phyloP scores from a whole-genome alignment of 1,284 basidiomycete species.

The Apiotrichum laibachii region DNA sequence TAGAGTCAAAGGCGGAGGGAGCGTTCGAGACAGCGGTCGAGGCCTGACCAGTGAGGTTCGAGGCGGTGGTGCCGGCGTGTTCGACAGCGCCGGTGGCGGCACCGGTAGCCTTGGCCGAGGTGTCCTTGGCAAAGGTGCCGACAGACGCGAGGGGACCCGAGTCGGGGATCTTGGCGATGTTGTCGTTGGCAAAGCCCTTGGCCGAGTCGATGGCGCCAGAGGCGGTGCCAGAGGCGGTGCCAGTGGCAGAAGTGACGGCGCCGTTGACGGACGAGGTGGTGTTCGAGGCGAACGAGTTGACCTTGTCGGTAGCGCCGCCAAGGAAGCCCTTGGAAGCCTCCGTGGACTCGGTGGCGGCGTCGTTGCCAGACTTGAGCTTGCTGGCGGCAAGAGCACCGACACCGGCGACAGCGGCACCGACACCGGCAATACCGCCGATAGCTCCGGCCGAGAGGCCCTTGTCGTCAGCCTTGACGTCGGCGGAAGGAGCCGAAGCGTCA shows the following conservation, averaged over 20 bases:
- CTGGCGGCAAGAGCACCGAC: background rate
- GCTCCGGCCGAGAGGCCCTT: conserved; percentile 1
- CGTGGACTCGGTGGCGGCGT: conserved; percentile 8
- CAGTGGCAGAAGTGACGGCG: background rate
- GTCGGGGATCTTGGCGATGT: conserved; percentile 4
- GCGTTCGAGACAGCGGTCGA: conserved; percentile 10
- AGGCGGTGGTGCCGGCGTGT: conserved; percentile 3
- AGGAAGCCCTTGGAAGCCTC: conserved; percentile 5
- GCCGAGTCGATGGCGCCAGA: conserved; percentile 5
- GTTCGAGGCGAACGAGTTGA: conserved; percentile 6
- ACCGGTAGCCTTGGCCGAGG: conserved; percentile 10
- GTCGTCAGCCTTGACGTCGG: background rate
- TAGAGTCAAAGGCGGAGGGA: background rate
- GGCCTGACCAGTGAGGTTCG: conserved; percentile 10
- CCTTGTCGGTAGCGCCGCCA: background rate
- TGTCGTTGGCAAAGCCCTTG: conserved; percentile 4
- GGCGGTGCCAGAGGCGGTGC: conserved; percentile 1
- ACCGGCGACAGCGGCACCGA: conserved; percentile 3
- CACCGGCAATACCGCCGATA: conserved; percentile 1
- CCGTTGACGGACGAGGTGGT: background rate
- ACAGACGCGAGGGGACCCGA: background rate
- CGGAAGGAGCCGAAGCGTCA: background rate
- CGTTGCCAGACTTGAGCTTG: conserved; percentile 4
- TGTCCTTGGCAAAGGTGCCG: conserved; percentile 5
- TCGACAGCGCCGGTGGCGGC: conserved; percentile 10